phyloP scores from a whole-genome alignment of 495 filamentous ascomycete species.

The Lasiosphaeria miniovina region DNA sequence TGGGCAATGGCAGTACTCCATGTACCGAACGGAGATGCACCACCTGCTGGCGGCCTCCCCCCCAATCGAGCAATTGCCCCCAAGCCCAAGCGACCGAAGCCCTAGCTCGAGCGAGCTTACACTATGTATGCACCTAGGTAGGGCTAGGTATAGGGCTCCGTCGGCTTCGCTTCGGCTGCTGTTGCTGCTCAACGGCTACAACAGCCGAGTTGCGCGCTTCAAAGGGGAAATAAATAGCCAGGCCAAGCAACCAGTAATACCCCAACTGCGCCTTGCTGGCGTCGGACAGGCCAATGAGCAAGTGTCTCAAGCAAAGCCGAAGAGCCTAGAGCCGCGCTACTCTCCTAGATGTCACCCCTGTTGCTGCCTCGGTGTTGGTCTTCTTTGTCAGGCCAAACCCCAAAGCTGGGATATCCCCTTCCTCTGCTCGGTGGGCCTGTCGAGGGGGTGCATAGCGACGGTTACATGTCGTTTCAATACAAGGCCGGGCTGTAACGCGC shows the following conservation, averaged over 20 bases:
- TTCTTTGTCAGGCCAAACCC: background rate
- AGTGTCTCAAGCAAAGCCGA: background rate
- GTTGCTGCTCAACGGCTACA: background rate
- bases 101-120: too few relatives aligned
- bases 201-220: conserved; percentile 4
- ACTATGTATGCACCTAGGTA: too few relatives aligned
- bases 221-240: background rate
- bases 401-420: conserved; percentile 2
- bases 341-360: background rate
- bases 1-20: background rate
- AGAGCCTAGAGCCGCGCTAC: conserved; percentile 4
- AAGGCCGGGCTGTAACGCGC: conserved; percentile 14
- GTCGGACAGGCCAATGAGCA: background rate
- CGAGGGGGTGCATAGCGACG: background rate
- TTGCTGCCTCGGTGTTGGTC: conserved; percentile 1
- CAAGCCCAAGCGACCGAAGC: too few relatives aligned
- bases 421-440: background rate
- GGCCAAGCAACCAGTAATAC: background rate
- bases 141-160: too few relatives aligned
- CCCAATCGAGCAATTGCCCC: background rate
- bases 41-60: conserved; percentile 16
- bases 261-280: background rate
- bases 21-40: conserved; percentile 1
- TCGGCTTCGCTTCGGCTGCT: too few relatives aligned
- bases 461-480: conserved; percentile 10